Evolutionary conservation across 2,329 filamentous ascomycete genomes (phyloP).

Genomic region (Aspergillus eucalypticola): DNA sequence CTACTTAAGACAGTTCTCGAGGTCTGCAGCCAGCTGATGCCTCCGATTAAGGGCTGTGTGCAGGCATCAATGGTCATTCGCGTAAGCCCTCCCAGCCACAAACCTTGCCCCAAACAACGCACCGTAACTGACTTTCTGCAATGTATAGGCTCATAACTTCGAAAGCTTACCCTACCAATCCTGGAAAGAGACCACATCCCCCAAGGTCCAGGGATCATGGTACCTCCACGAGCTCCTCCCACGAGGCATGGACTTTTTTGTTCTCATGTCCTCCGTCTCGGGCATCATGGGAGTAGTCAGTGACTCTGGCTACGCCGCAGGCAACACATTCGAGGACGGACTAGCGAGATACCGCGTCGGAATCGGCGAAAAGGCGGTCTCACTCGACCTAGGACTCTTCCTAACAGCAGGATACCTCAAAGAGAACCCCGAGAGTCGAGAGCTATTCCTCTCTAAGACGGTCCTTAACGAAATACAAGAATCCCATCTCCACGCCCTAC

Average conservation of each 20-base stretch:
- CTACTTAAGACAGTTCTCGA: neutral
- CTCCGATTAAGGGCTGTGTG: slow-evolving; percentile 15
- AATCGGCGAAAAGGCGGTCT: slow-evolving; percentile 14
- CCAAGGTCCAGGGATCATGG: slow-evolving; percentile 28
- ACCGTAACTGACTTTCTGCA: neutral
- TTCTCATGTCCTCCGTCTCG: slow-evolving; percentile 40
- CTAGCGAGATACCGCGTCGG: slow-evolving; percentile 29
- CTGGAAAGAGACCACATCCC: neutral
- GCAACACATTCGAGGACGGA: slow-evolving; percentile 38
- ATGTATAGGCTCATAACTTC: slow-evolving; percentile 26
- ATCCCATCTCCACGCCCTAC: slow-evolving; percentile 19
- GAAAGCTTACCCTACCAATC: slow-evolving; percentile 25
- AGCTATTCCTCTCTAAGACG: neutral
- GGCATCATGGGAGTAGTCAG: slow-evolving; percentile 46
- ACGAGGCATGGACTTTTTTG: slow-evolving; percentile 41
- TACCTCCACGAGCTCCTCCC: slow-evolving; percentile 34
- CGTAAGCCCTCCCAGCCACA: neutral
- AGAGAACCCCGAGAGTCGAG: slow-evolving; percentile 14
- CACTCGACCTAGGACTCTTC: slow-evolving; percentile 27
- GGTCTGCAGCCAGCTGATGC: neutral
- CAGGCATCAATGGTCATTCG: slow-evolving; percentile 12
- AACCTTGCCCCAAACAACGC: neutral
- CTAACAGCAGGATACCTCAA: slow-evolving; percentile 27
- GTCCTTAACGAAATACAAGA: slow-evolving; percentile 19
- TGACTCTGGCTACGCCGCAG: slow-evolving; percentile 45